phyloP scores from a whole-genome alignment of 2,329 filamentous ascomycete species.

The Claviceps humidiphila region DNA sequence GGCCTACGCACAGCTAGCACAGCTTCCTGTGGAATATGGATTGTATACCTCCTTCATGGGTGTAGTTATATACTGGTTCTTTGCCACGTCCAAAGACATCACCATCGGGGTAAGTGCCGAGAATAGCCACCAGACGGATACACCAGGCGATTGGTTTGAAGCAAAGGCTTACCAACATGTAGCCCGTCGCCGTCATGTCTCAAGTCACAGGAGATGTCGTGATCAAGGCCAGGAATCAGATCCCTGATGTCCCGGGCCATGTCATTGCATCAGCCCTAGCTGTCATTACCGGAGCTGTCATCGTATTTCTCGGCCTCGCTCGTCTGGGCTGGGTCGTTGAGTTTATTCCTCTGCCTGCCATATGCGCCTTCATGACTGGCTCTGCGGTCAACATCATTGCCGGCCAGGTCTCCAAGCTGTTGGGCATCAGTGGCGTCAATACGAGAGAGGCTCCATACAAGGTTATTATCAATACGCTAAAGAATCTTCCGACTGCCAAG shows the following conservation, averaged over 20 bases:
- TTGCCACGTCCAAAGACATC: constrained; percentile 86
- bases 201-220: constrained; percentile 38
- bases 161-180: background rate
- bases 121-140: background rate
- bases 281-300: constrained; percentile 33
- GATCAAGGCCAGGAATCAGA: constrained; percentile 20
- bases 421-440: constrained; percentile 37
- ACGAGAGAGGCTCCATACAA: constrained; percentile 34
- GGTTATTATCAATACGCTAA: constrained; percentile 39
- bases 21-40: constrained; percentile 35
- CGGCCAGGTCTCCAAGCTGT: constrained; percentile 36
- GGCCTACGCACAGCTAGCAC: constrained; percentile 37
- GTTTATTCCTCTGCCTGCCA: constrained; percentile 38
- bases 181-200: constrained; percentile 43
- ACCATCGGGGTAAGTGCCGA: constrained; percentile 59
- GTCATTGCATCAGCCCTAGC: constrained; percentile 34
- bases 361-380: constrained; percentile 42
- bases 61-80: constrained; percentile 92
- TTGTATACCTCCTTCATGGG: constrained; percentile 80
- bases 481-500: constrained; percentile 31
- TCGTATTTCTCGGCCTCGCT: constrained; percentile 35
- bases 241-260: constrained; percentile 27
- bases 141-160: background rate
- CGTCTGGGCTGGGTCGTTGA: constrained; percentile 41
- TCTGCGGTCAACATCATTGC: constrained; percentile 36